Evolutionary conservation across 306 rosid species (phyloP).

Genomic region (Sophora flavescens): DNA sequence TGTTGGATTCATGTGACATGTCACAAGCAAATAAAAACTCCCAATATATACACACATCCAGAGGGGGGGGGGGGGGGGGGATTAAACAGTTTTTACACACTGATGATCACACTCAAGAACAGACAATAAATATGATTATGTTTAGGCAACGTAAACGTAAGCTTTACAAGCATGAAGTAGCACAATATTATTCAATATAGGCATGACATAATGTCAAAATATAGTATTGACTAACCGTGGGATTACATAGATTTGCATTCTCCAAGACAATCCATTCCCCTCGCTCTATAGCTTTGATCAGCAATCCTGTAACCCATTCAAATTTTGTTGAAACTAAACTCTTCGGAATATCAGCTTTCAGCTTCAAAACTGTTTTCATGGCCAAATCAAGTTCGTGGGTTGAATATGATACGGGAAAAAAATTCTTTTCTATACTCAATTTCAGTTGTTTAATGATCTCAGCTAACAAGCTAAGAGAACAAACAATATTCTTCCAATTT

Average conservation of each 20-base stretch:
- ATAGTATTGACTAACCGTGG: constrained; percentile 61
- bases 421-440: constrained; percentile 47
- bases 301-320: constrained; percentile 86
- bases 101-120: constrained; percentile 13
- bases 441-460: constrained; percentile 69
- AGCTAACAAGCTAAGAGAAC: constrained; percentile 60
- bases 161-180: constrained; percentile 18
- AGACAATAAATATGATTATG: background rate
- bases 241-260: constrained; percentile 94
- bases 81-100: background rate
- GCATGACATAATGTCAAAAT: constrained; percentile 42
- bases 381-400: constrained; percentile 63
- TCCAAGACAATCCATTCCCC: constrained; percentile 97
- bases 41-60: background rate
- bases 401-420: constrained; percentile 52
- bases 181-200: background rate
- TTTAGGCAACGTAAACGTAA: background rate
- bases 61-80: background rate
- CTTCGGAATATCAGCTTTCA: constrained; percentile 63
- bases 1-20: background rate
- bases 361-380: constrained; percentile 60
- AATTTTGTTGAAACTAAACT: constrained; percentile 70
- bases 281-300: constrained; percentile 85
- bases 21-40: background rate
- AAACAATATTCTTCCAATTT: constrained; percentile 56